Evolutionary conservation across 2,329 filamentous ascomycete species (phyloP).

Genomic region (Phyllosticta citrichinensis): DNA sequence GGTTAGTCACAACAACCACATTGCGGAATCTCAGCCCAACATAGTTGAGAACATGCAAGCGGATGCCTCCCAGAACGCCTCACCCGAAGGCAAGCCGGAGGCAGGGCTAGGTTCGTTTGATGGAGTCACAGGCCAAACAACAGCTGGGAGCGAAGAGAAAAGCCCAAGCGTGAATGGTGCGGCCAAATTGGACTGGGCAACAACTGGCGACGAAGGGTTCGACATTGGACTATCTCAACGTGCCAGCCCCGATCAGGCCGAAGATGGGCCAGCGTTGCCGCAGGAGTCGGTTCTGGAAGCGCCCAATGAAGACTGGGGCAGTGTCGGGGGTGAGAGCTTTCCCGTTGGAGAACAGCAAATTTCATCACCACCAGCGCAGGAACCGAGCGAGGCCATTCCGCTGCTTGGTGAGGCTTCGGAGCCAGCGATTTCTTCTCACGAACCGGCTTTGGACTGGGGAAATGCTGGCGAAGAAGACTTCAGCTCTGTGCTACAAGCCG

Average conservation of each 20-base stretch:
- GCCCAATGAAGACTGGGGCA: conserved; percentile 26
- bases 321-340: conserved; percentile 23
- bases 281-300: conserved; percentile 8
- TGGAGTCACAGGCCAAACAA: neutral
- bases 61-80: neutral
- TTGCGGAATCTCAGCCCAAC: neutral
- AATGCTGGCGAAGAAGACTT: conserved; percentile 11
- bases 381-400: neutral
- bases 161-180: neutral
- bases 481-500: neutral
- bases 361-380: neutral
- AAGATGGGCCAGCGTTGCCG: neutral
- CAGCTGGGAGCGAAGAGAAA: neutral
- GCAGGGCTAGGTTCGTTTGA: neutral
- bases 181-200: neutral
- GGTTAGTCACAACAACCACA: neutral
- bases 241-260: neutral
- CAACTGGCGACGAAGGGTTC: neutral
- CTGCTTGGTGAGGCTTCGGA: neutral
- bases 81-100: neutral
- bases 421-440: conserved; percentile 14
- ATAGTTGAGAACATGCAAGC: neutral
- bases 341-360: neutral
- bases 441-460: conserved; percentile 11
- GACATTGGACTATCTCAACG: neutral